A percentile compares a stretch with the other conserved stretches of the same genome.
Conservation (phyloP, 2,329 filamentous ascomycete species). For the Fusarium sp. region DNA sequence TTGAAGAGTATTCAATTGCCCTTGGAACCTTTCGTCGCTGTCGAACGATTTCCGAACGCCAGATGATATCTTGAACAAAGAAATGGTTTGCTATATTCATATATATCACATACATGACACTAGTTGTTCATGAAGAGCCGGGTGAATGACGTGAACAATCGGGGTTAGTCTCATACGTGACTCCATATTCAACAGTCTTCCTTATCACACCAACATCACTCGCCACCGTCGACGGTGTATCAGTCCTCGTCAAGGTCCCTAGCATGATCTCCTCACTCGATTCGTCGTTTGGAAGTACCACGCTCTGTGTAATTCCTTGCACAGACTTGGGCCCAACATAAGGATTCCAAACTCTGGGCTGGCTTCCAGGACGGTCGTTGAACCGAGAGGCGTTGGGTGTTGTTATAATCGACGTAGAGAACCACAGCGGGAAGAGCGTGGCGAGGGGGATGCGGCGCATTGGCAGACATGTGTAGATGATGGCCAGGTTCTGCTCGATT, state of each 20-base stretch:
- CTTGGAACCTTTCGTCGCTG: background rate
- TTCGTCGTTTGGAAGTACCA: slow-evolving; percentile 47
- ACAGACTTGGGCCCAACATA: slow-evolving; percentile 50
- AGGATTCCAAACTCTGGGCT: slow-evolving; percentile 49
- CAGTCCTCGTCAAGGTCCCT: slow-evolving; percentile 34
- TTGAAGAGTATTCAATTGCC: background rate
- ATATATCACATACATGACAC: no score
- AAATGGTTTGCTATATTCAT: background rate
- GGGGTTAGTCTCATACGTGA: slow-evolving; percentile 50
- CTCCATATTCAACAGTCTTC: slow-evolving; percentile 54
- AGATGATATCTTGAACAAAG: background rate
- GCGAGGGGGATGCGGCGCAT: slow-evolving; percentile 57
- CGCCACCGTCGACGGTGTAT: slow-evolving; percentile 17
- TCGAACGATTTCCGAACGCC: background rate
- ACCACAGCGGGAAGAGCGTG: slow-evolving; percentile 53
- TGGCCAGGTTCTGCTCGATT: slow-evolving; percentile 56
- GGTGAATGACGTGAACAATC: slow-evolving; percentile 8
- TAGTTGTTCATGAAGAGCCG: background rate
- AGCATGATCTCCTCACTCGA: slow-evolving; percentile 55
- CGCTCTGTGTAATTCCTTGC: slow-evolving; percentile 46
- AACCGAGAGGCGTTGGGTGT: slow-evolving; percentile 6
- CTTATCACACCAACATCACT: slow-evolving; percentile 48
- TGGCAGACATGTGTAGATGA: slow-evolving; percentile 56
- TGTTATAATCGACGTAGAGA: slow-evolving; percentile 38
- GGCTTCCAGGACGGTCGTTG: slow-evolving; percentile 19